Evolutionary conservation across 2,329 filamentous ascomycete species (phyloP).

Genomic region (Clonostachys solani): DNA sequence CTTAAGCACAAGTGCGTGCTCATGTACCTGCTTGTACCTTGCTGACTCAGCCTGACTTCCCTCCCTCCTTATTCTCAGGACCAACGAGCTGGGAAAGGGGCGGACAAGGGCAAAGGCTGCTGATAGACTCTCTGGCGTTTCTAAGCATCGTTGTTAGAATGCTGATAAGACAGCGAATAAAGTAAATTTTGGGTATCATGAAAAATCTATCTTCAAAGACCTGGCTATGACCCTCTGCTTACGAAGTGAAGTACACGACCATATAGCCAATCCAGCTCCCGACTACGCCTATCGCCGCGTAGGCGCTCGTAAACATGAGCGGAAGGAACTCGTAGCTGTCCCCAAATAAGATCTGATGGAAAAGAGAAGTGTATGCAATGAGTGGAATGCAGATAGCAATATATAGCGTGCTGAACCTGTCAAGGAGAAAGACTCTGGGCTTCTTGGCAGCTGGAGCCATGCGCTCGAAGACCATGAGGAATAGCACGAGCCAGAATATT

Average conservation of each 20-base stretch:
- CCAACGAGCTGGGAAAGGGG: too few relatives aligned
- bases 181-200: conserved; percentile 12
- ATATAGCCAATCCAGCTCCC: conserved; percentile 94
- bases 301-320: conserved; percentile 95
- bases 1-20: not conserved
- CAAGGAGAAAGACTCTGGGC: conserved; percentile 82
- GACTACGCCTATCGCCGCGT: conserved; percentile 89
- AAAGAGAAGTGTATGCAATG: conserved; percentile 80
- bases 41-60: conserved; percentile 14
- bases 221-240: not conserved
- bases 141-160: too few relatives aligned
- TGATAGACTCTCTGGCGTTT: not conserved
- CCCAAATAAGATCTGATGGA: conserved; percentile 83
- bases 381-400: conserved; percentile 86
- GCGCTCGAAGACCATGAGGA: conserved; percentile 81
- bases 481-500: conserved; percentile 82
- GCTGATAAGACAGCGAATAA: not conserved
- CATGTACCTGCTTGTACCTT: conserved; percentile 4
- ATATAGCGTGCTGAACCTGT: conserved; percentile 86
- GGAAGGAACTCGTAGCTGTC: conserved; percentile 83
- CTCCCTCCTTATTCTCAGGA: not conserved
- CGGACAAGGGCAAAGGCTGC: not conserved
- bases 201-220: not conserved
- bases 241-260: conserved; percentile 76
- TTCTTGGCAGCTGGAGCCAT: conserved; percentile 79